Percentiles rank a stretch among this genome's conserved stretches.
These are phyloP conservation scores for Alternaria sp. DNA, from an alignment of 2,329 filamentous ascomycete genomes.

Conservation along the genomic window DNA sequence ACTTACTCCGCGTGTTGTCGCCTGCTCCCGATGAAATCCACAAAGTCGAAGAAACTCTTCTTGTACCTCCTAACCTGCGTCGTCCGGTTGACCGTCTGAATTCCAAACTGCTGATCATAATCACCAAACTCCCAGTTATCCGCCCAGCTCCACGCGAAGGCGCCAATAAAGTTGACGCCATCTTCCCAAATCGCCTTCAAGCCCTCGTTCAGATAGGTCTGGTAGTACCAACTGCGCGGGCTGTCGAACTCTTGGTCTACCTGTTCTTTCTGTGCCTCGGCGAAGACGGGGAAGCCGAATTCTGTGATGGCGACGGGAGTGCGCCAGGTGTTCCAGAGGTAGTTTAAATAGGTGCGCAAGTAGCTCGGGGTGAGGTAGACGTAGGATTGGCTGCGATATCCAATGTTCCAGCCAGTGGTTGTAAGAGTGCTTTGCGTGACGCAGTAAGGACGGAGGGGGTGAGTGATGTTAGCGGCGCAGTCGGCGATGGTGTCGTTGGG, in stretches of 20 bases:
- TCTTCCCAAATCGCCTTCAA: slow-evolving; percentile 66
- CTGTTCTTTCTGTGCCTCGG: slow-evolving; percentile 55
- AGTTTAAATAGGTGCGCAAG: slow-evolving; percentile 64
- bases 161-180: slow-evolving; percentile 63
- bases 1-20: background rate
- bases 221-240: slow-evolving; percentile 64
- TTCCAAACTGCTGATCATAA: slow-evolving; percentile 61
- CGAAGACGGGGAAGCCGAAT: slow-evolving; percentile 66
- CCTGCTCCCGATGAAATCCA: slow-evolving; percentile 58
- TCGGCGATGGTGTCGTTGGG: slow-evolving; percentile 53
- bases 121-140: slow-evolving; percentile 67
- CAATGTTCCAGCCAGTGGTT: slow-evolving; percentile 66
- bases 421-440: slow-evolving; percentile 56
- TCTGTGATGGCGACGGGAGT: slow-evolving; percentile 61
- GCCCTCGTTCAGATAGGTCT: slow-evolving; percentile 62
- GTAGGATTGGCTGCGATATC: slow-evolving; percentile 64
- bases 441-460: slow-evolving; percentile 62
- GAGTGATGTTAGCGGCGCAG: slow-evolving; percentile 58
- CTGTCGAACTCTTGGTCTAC: slow-evolving; percentile 63
- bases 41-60: slow-evolving; percentile 66
- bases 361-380: slow-evolving; percentile 68
- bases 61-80: slow-evolving; percentile 62
- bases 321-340: slow-evolving; percentile 67
- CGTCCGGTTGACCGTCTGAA: slow-evolving; percentile 65
- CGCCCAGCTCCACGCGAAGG: slow-evolving; percentile 61